A percentile compares a stretch with the other conserved stretches of the same genome.
phyloP scores from a whole-genome alignment of 176 grass and related monocot species.

The Aegilops tauschii region DNA sequence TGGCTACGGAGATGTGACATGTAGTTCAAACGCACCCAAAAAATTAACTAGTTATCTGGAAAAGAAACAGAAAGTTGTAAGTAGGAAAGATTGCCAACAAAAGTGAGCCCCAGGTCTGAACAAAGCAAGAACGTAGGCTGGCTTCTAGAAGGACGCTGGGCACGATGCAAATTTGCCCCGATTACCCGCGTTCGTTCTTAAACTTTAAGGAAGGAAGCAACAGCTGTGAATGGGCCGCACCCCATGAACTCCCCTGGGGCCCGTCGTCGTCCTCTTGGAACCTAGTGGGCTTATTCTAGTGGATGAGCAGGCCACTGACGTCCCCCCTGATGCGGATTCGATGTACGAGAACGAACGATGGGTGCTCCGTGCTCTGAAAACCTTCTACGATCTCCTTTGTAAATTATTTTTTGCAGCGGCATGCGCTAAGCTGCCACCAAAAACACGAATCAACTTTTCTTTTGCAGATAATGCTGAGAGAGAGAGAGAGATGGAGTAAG shows the following conservation, averaged over 20 bases:
- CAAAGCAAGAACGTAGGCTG: background rate
- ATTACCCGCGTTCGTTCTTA: background rate
- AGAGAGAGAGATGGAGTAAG: background rate
- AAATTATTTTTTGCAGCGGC: background rate
- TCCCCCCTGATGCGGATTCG: background rate
- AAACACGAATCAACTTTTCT: background rate
- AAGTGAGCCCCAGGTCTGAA: slow-evolving; percentile 9
- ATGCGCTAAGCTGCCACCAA: background rate
- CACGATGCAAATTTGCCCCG: background rate
- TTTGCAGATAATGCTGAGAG: background rate
- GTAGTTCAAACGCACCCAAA: no score
- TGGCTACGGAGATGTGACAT: no score
- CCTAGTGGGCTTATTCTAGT: background rate
- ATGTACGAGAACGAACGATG: background rate
- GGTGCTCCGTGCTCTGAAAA: background rate
- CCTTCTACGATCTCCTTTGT: background rate
- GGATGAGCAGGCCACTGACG: background rate
- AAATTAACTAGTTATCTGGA: background rate
- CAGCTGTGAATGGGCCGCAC: background rate
- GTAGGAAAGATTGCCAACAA: background rate
- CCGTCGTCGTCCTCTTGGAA: background rate
- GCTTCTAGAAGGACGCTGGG: slow-evolving; percentile 26
- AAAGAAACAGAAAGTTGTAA: background rate
- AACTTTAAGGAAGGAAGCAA: background rate
- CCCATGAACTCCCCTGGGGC: background rate